A percentile compares a stretch with the other conserved stretches of the same genome.
These are phyloP conservation scores for Poa pratensis DNA, from an alignment of 176 grass and related monocot species.

Conservation along the genomic window DNA sequence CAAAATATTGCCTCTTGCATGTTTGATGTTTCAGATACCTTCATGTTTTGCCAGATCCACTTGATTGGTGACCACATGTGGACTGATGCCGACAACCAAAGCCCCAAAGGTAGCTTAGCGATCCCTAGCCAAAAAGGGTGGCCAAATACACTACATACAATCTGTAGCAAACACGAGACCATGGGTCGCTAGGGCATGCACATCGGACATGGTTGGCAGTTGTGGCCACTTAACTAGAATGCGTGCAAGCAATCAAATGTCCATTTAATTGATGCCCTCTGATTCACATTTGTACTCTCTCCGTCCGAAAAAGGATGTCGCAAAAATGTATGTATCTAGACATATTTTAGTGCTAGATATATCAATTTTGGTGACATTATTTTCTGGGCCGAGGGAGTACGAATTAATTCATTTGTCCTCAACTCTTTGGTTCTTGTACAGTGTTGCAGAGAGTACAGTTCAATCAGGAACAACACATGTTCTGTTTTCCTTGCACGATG, in stretches of 20 bases:
- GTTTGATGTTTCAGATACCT: neutral
- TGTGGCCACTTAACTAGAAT: neutral
- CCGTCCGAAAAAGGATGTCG: no score
- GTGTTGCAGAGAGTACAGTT: neutral
- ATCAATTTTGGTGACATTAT: no score
- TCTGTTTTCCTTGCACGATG: no score
- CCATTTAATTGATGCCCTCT: no score
- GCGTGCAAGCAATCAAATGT: neutral
- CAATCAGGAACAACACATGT: neutral
- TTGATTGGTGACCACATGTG: neutral
- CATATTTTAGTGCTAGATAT: no score
- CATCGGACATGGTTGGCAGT: neutral
- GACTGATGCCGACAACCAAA: neutral
- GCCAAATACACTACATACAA: neutral
- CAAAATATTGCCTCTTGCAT: neutral
- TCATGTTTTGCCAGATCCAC: neutral
- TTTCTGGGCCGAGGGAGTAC: no score
- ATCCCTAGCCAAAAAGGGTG: neutral
- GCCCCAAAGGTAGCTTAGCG: neutral
- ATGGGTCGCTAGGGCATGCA: neutral
- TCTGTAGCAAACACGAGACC: neutral
- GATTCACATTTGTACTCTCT: no score
- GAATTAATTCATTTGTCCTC: no score
- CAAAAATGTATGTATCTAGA: no score
- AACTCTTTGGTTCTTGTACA: no score